These are phyloP conservation scores for Chenopodium album DNA, from an alignment of 148 eudicot species.

Conservation along the genomic window DNA sequence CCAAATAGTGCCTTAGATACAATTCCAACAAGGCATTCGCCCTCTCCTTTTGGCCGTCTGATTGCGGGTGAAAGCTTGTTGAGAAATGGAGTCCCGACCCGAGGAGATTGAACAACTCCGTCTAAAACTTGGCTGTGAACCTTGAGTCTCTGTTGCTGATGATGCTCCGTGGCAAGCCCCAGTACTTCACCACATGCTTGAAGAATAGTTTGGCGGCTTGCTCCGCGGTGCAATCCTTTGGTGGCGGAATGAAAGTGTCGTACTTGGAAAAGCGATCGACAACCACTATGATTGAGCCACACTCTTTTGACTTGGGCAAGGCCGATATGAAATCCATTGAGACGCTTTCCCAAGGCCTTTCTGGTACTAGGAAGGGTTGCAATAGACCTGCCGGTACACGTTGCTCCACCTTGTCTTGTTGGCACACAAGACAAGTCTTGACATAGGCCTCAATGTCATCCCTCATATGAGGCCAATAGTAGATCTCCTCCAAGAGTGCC, in stretches of 20 bases:
- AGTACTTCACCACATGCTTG: neutral
- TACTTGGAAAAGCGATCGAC: neutral
- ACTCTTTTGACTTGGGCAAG: neutral
- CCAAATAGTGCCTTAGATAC: neutral
- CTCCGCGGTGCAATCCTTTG: neutral
- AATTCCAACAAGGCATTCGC: slow-evolving; percentile 8
- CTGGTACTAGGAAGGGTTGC: fast-evolving
- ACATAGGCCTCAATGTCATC: neutral
- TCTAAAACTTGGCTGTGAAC: no score
- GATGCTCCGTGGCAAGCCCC: neutral
- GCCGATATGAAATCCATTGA: neutral
- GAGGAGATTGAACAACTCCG: no score
- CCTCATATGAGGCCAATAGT: neutral
- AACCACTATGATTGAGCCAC: neutral
- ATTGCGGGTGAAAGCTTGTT: slow-evolving; percentile 9
- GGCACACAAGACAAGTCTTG: neutral
- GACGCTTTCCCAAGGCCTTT: neutral
- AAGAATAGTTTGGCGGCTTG: neutral
- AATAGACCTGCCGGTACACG: neutral
- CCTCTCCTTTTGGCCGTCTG: neutral
- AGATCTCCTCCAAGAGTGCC: neutral
- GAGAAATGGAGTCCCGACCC: neutral
- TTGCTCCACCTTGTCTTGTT: neutral
- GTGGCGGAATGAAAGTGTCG: neutral
- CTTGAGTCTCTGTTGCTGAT: neutral